Evolutionary conservation across 2,329 filamentous ascomycete genomes (phyloP).

Genomic region (Colletotrichum salicis): DNA sequence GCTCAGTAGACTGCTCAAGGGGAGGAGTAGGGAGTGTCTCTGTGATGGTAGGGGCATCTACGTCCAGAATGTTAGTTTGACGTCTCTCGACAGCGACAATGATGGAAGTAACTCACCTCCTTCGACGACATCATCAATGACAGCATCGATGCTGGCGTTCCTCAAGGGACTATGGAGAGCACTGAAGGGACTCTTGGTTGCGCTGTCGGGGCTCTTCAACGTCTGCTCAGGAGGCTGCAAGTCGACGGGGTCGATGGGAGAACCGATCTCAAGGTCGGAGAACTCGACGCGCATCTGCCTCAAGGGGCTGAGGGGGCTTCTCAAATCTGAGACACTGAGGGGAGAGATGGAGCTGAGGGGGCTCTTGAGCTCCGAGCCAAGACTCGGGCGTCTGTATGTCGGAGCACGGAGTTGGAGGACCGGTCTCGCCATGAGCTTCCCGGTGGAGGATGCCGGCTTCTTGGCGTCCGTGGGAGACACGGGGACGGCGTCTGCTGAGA

Average conservation of each 20-base stretch:
- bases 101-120: background rate
- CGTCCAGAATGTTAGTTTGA: background rate
- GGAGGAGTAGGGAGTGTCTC: constrained; percentile 24
- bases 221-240: constrained; percentile 1
- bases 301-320: constrained; percentile 24
- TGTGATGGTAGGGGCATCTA: constrained; percentile 15
- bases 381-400: background rate
- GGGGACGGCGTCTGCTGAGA: background rate
- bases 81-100: too few relatives aligned
- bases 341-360: constrained; percentile 28
- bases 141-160: background rate
- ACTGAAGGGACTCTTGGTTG: constrained; percentile 16
- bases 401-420: constrained; percentile 25
- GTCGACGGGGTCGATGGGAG: constrained; percentile 27
- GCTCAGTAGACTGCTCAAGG: constrained; percentile 17
- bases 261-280: constrained; percentile 29
- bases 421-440: constrained; percentile 13
- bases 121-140: background rate
- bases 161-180: constrained; percentile 18
- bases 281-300: constrained; percentile 19
- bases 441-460: background rate
- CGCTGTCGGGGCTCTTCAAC: background rate
- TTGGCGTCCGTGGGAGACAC: background rate
- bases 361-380: constrained; percentile 10
- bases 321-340: constrained; percentile 15